Evolutionary conservation across 805 yeast genomes (phyloP).

Genomic region (Monosporozyma aquatica): DNA sequence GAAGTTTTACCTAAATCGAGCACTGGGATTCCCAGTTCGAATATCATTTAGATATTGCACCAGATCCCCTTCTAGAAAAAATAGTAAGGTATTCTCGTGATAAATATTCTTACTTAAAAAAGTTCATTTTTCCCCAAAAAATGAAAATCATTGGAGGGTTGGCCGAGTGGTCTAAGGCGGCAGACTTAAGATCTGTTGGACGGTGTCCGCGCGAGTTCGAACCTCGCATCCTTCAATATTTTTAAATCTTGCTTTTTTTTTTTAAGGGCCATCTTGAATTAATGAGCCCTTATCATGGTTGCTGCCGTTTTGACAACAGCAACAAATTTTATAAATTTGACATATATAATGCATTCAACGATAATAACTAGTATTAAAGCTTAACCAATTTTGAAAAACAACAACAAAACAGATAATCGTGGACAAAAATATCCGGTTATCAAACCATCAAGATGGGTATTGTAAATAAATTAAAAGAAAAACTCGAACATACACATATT

Average conservation of each 20-base stretch:
- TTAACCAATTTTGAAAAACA: background rate
- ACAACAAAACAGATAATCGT: background rate
- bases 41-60: too few relatives aligned
- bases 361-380: too few relatives aligned
- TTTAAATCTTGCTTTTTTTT: background rate
- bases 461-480: slow-evolving; percentile 19
- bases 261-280: background rate
- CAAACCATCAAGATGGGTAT: slow-evolving; percentile 5
- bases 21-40: too few relatives aligned
- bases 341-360: too few relatives aligned
- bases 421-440: background rate
- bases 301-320: background rate
- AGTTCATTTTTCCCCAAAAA: too few relatives aligned
- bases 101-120: too few relatives aligned
- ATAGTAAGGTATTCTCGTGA: too few relatives aligned
- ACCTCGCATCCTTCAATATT: slow-evolving; percentile 1
- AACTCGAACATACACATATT: slow-evolving; percentile 14
- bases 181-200: background rate
- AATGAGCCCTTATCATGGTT: background rate
- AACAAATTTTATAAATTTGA: too few relatives aligned
- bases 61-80: too few relatives aligned
- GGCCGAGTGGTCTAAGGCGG: too few relatives aligned
- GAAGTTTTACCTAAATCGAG: too few relatives aligned
- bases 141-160: too few relatives aligned
- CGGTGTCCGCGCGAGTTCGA: slow-evolving; percentile 2